Conservation (phyloP, 768 basidiomycete genomes). For the Rhodosporidiobolus odoratus region DNA sequence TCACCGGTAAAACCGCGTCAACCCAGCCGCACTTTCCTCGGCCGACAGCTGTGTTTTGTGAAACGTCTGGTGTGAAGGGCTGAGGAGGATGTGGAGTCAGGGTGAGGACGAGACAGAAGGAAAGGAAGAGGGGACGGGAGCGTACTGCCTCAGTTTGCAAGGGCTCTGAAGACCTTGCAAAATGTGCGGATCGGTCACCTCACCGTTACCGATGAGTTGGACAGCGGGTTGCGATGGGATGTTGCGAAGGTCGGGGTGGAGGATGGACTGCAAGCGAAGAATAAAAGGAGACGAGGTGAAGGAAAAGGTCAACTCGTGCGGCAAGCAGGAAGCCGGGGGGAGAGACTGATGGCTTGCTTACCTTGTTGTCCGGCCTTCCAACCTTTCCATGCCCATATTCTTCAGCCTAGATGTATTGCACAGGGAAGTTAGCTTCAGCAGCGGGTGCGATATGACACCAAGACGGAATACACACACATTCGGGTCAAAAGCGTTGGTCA, state of each 20-base stretch:
- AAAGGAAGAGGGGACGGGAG: not conserved
- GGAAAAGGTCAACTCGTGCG: not conserved
- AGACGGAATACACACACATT: not conserved
- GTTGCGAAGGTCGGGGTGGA: constrained; percentile 80
- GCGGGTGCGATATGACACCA: not conserved
- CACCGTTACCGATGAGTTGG: constrained; percentile 85
- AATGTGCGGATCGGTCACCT: constrained; percentile 35
- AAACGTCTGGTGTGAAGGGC: constrained; percentile 73
- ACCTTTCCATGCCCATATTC: constrained; percentile 34
- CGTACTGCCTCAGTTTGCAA: constrained; percentile 68
- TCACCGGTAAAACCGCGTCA: constrained; percentile 86
- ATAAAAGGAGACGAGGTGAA: constrained; percentile 1
- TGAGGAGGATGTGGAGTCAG: not conserved
- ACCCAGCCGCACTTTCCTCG: constrained; percentile 69
- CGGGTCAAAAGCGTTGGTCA: constrained; percentile 38
- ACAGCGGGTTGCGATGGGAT: constrained; percentile 83
- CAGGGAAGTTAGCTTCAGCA: not conserved
- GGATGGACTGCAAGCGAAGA: constrained; percentile 5
- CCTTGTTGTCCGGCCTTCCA: constrained; percentile 37
- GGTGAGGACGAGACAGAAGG: not conserved
- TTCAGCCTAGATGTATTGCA: not conserved
- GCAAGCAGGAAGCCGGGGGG: not conserved
- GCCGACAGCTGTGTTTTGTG: constrained; percentile 70
- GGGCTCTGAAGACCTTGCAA: constrained; percentile 35
- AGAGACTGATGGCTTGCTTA: not conserved